These are phyloP conservation scores for Colletotrichum karsti DNA, from an alignment of 2,329 filamentous ascomycete genomes.

Conservation along the genomic window DNA sequence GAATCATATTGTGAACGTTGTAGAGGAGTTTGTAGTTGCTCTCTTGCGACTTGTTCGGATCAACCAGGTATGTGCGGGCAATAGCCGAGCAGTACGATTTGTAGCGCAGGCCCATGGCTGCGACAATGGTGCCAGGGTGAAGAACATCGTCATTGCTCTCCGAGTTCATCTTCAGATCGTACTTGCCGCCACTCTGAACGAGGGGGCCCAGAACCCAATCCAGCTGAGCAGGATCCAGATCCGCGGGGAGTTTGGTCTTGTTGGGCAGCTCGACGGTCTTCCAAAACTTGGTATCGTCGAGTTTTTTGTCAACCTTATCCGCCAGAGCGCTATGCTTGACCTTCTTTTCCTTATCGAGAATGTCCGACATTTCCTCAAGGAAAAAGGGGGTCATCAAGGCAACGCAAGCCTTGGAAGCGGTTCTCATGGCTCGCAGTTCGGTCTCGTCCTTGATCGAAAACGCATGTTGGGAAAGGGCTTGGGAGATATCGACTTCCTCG, in stretches of 20 bases:
- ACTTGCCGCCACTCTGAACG: slow-evolving; percentile 95
- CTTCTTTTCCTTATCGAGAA: slow-evolving; percentile 96
- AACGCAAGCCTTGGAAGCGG: slow-evolving; percentile 92
- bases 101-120: slow-evolving; percentile 91
- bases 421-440: slow-evolving; percentile 92
- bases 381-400: slow-evolving; percentile 97
- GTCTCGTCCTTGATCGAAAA: slow-evolving; percentile 95
- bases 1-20: slow-evolving; percentile 84
- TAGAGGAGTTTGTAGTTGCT: slow-evolving; percentile 91
- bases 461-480: slow-evolving; percentile 82
- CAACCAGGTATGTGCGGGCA: slow-evolving; percentile 93
- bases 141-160: slow-evolving; percentile 84
- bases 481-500: slow-evolving; percentile 86
- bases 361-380: slow-evolving; percentile 96
- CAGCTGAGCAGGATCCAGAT: slow-evolving; percentile 87
- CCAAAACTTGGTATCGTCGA: slow-evolving; percentile 95
- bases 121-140: slow-evolving; percentile 92
- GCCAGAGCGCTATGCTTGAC: slow-evolving; percentile 88
- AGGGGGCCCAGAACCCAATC: slow-evolving; percentile 94
- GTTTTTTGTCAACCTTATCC: slow-evolving; percentile 89
- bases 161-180: slow-evolving; percentile 83
- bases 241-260: slow-evolving; percentile 80
- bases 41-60: slow-evolving; percentile 96
- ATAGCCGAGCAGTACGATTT: slow-evolving; percentile 95
- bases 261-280: slow-evolving; percentile 76